A percentile compares a stretch with the other conserved stretches of the same genome.
Evolutionary conservation across 2,329 filamentous ascomycete genomes (phyloP).

Genomic region (Bretziella fagacearum): DNA sequence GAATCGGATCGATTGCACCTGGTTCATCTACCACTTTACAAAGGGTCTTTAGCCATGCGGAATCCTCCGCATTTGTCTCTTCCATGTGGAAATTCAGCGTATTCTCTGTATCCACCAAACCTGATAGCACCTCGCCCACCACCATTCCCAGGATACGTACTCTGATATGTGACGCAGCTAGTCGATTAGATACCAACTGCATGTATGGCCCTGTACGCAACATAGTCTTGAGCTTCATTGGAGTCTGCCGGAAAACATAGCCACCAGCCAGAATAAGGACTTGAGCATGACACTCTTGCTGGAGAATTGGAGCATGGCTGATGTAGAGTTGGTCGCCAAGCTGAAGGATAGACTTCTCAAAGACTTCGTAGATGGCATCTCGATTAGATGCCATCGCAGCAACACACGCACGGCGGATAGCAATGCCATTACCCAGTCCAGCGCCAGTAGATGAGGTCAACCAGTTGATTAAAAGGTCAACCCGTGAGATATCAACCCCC

Average conservation of each 20-base stretch:
- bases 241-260: constrained; percentile 50
- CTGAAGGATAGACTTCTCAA: constrained; percentile 52
- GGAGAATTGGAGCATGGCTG: constrained; percentile 63
- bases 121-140: constrained; percentile 56
- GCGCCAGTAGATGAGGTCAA: constrained; percentile 46
- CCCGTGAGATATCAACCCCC: constrained; percentile 30
- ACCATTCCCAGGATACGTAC: constrained; percentile 77
- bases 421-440: constrained; percentile 45
- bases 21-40: constrained; percentile 43
- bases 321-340: constrained; percentile 84
- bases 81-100: constrained; percentile 72
- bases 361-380: constrained; percentile 33
- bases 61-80: constrained; percentile 53
- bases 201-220: constrained; percentile 59
- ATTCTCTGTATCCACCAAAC: constrained; percentile 50
- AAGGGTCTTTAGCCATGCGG: constrained; percentile 56
- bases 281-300: constrained; percentile 80
- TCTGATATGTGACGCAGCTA: constrained; percentile 56
- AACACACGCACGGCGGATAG: constrained; percentile 49
- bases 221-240: constrained; percentile 49
- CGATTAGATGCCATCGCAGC: constrained; percentile 37
- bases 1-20: constrained; percentile 39
- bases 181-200: constrained; percentile 65
- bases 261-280: constrained; percentile 61
- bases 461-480: constrained; percentile 44